Percentiles rank a stretch among this genome's conserved stretches.
Evolutionary conservation across 306 rosid species (phyloP).

Genomic region (Cyamopsis tetragonoloba): DNA sequence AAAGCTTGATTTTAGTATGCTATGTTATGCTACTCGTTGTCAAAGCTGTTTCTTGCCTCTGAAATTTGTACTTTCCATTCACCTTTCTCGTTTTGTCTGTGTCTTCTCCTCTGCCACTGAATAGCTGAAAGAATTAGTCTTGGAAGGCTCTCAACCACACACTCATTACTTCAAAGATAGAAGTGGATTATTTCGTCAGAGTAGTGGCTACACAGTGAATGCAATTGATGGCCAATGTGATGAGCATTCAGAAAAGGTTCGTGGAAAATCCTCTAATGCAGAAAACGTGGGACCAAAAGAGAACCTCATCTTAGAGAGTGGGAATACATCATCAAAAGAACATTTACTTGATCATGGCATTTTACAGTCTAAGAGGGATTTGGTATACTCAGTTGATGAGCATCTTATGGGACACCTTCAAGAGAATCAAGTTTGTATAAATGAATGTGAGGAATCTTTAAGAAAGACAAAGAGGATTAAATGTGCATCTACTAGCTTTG

Average conservation of each 20-base stretch:
- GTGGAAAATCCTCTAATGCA: constrained; percentile 19
- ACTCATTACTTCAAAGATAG: constrained; percentile 47
- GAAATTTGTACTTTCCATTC: constrained; percentile 12
- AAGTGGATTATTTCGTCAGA: constrained; percentile 43
- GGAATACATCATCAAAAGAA: constrained; percentile 20
- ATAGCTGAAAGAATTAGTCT: constrained; percentile 67
- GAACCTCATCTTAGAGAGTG: constrained; percentile 39
- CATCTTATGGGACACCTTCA: constrained; percentile 7
- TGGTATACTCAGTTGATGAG: constrained; percentile 20
- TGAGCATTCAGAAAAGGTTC: constrained; percentile 23
- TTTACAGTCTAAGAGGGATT: constrained; percentile 42
- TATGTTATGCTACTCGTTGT: no score
- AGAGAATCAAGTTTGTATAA: constrained; percentile 14
- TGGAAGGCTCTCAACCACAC: constrained; percentile 54
- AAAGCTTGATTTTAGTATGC: no score
- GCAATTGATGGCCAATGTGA: constrained; percentile 18
- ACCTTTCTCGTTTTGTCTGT: constrained; percentile 19
- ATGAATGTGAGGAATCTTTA: constrained; percentile 29
- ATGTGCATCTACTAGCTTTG: constrained; percentile 24
- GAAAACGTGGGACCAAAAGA: constrained; percentile 28
- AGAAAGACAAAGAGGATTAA: constrained; percentile 43
- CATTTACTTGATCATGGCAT: constrained; percentile 7
- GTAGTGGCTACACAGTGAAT: constrained; percentile 10
- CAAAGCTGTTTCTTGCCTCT: no score
- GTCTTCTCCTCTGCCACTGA: background rate